A percentile compares a stretch with the other conserved stretches of the same genome.
These are phyloP conservation scores for Nakaseomyces bracarensis DNA, from an alignment of 1,139 yeast genomes.

Conservation along the genomic window DNA sequence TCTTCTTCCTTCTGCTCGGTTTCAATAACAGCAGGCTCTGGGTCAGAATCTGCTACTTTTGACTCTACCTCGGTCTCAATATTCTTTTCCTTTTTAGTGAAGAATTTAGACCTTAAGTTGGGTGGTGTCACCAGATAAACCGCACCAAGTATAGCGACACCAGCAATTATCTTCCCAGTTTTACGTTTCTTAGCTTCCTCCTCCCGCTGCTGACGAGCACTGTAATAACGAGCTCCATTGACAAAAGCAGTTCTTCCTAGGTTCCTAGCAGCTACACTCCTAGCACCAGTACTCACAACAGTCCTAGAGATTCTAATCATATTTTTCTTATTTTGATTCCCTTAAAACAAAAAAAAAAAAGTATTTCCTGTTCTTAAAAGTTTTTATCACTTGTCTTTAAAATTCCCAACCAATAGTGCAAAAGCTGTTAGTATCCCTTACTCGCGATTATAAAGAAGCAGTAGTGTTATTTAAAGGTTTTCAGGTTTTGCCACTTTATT, in stretches of 20 bases:
- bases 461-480: too few relatives aligned
- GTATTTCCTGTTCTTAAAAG: too few relatives aligned
- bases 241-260: neutral
- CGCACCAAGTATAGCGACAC: conserved; percentile 2
- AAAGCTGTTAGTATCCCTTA: too few relatives aligned
- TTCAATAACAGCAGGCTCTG: conserved; percentile 5
- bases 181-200: conserved; percentile 7
- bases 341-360: too few relatives aligned
- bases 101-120: neutral
- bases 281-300: neutral
- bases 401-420: too few relatives aligned
- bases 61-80: conserved; percentile 4
- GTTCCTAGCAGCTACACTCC: neutral
- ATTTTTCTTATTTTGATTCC: neutral
- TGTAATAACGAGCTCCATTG: neutral
- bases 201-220: conserved; percentile 3
- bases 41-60: neutral
- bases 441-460: too few relatives aligned
- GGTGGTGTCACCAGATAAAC: conserved; percentile 1
- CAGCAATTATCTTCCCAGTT: conserved; percentile 7
- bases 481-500: too few relatives aligned
- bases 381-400: too few relatives aligned
- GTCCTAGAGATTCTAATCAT: neutral
- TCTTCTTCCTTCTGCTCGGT: neutral
- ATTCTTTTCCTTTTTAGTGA: neutral